Percentiles rank a stretch among this genome's conserved stretches.
These are phyloP conservation scores for Theileria orientalis DNA, from an alignment of 169 alveolate species.

Conservation along the genomic window DNA sequence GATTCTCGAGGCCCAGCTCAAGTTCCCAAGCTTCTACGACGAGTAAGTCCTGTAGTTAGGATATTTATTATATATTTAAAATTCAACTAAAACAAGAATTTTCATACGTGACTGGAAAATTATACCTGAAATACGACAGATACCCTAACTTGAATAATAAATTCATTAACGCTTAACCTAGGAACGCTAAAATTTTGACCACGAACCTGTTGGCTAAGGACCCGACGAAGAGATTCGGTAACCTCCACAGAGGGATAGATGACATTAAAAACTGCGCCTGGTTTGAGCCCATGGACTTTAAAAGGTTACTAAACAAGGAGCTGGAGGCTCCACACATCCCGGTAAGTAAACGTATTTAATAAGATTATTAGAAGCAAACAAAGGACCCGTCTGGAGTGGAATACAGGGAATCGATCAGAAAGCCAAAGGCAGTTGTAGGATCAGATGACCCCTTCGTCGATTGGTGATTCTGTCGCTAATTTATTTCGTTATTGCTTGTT, in stretches of 20 bases:
- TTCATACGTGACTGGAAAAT: no score
- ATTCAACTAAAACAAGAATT: no score
- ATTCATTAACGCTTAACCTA: conserved; percentile 11
- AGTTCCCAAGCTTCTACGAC: conserved; percentile 90
- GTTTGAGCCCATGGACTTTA: conserved; percentile 83
- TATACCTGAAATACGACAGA: no score
- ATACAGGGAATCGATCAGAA: conserved; percentile 38
- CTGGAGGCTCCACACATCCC: conserved; percentile 86
- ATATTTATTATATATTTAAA: no score
- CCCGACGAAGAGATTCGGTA: conserved; percentile 92
- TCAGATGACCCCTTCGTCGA: conserved; percentile 79
- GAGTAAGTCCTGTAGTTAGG: conserved; percentile 55
- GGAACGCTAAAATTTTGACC: conserved; percentile 85
- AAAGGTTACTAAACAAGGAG: conserved; percentile 72
- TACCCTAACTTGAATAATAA: neutral
- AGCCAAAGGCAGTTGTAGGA: conserved; percentile 57
- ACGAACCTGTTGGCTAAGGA: conserved; percentile 91
- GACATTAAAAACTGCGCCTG: conserved; percentile 90
- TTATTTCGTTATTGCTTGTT: neutral
- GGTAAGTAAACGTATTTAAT: conserved; percentile 10
- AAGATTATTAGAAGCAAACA: neutral
- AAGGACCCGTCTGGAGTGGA: conserved; percentile 25
- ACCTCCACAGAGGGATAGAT: conserved; percentile 90
- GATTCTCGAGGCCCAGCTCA: conserved; percentile 92
- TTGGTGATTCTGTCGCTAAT: conserved; percentile 40